phyloP scores from a whole-genome alignment of 2,329 filamentous ascomycete genomes.

The Hirsutella minnesotensis region DNA sequence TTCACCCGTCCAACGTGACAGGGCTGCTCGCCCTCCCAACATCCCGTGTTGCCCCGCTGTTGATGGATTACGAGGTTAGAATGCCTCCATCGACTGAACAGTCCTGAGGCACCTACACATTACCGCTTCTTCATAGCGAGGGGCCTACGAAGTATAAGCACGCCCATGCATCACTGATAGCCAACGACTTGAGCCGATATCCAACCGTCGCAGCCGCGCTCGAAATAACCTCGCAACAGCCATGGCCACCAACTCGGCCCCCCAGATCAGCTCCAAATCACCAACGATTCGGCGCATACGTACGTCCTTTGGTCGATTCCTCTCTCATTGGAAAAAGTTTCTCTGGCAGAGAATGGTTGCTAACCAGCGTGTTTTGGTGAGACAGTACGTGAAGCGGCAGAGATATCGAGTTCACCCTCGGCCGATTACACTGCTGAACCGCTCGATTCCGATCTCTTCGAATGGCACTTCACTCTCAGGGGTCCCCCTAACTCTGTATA shows the following conservation, averaged over 20 bases:
- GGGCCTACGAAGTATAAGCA: no score
- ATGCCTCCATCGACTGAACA: no score
- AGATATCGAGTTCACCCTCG: conserved; percentile 69
- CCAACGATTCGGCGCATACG: conserved; percentile 77
- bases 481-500: conserved; percentile 77
- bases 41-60: no score
- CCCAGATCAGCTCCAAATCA: conserved; percentile 58
- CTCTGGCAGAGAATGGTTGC: neutral
- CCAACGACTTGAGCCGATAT: no score
- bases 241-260: conserved; percentile 10
- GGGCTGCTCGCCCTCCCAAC: no score
- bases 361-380: neutral
- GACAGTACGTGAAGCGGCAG: conserved; percentile 77
- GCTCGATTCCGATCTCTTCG: conserved; percentile 81
- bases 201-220: neutral
- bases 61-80: no score
- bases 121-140: no score
- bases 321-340: neutral
- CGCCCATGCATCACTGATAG: no score
- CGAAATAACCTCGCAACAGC: neutral
- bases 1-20: no score
- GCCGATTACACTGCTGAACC: conserved; percentile 78
- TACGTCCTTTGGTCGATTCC: conserved; percentile 26
- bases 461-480: conserved; percentile 97
- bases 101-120: no score